A percentile compares a stretch with the other conserved stretches of the same genome.
phyloP scores from a whole-genome alignment of 169 alveolate genomes.

The Cryptosporidium parvum region DNA sequence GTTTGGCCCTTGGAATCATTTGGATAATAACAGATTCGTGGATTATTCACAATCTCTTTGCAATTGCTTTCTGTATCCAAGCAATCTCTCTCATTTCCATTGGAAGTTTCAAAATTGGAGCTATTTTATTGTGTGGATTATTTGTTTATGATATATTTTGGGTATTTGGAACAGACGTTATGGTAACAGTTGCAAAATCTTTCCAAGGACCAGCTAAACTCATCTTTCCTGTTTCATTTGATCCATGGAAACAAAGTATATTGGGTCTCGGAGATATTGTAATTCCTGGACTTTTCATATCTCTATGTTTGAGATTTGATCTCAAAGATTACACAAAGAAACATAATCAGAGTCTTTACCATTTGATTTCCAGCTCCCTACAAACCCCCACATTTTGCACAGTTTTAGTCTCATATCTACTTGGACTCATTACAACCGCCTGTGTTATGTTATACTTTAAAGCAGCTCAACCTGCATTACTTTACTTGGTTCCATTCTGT shows the following conservation, averaged over 20 bases:
- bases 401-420: slow-evolving; percentile 85
- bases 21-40: slow-evolving; percentile 88
- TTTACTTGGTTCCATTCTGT: slow-evolving; percentile 92
- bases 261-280: slow-evolving; percentile 95
- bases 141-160: slow-evolving; percentile 93
- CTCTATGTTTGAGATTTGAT: slow-evolving; percentile 91
- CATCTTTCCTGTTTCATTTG: slow-evolving; percentile 86
- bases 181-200: slow-evolving; percentile 93
- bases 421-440: slow-evolving; percentile 90
- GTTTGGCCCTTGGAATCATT: slow-evolving; percentile 78
- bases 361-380: slow-evolving; percentile 48
- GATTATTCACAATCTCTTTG: slow-evolving; percentile 89
- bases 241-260: slow-evolving; percentile 86
- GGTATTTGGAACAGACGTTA: slow-evolving; percentile 95
- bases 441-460: slow-evolving; percentile 87
- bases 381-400: slow-evolving; percentile 78
- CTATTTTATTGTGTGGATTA: slow-evolving; percentile 87
- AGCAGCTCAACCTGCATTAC: slow-evolving; percentile 94
- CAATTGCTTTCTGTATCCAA: slow-evolving; percentile 88
- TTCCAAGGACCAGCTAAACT: slow-evolving; percentile 94
- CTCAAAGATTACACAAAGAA: slow-evolving; percentile 77
- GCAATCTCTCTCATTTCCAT: slow-evolving; percentile 89
- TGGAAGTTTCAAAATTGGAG: slow-evolving; percentile 90
- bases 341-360: slow-evolving; percentile 68
- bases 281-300: slow-evolving; percentile 93